Conservation (phyloP, 1,139 yeast species). For the Torulaspora globosa region DNA sequence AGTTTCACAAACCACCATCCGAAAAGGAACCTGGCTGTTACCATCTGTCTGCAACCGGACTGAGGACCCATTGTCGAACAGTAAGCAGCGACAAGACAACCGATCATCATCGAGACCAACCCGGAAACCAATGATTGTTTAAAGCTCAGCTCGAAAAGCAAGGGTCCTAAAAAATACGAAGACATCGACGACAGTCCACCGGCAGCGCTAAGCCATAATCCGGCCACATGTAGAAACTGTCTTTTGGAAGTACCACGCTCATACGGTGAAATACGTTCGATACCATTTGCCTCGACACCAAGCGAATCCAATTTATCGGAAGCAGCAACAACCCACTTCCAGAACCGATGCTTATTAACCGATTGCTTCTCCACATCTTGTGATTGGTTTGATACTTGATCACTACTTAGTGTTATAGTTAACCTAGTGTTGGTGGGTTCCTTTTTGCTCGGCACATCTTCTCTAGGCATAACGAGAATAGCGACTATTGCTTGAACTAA, state of each 20-base stretch:
- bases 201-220: slow-evolving; percentile 79
- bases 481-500: neutral
- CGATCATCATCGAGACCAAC: slow-evolving; percentile 56
- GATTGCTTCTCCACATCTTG: slow-evolving; percentile 3
- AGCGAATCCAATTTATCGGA: slow-evolving; percentile 43
- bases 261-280: slow-evolving; percentile 68
- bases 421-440: slow-evolving; percentile 1
- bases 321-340: slow-evolving; percentile 8
- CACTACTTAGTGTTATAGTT: slow-evolving; percentile 6
- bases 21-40: slow-evolving; percentile 68
- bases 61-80: slow-evolving; percentile 83
- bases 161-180: slow-evolving; percentile 69
- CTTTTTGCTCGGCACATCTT: slow-evolving; percentile 3
- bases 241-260: slow-evolving; percentile 56
- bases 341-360: neutral
- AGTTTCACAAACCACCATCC: slow-evolving; percentile 82
- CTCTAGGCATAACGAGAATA: neutral
- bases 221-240: slow-evolving; percentile 58
- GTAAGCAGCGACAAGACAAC: slow-evolving; percentile 73
- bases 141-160: slow-evolving; percentile 63
- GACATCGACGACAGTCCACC: slow-evolving; percentile 87
- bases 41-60: slow-evolving; percentile 85
- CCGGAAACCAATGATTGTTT: slow-evolving; percentile 60
- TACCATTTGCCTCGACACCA: slow-evolving; percentile 77
- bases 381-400: slow-evolving; percentile 3